These are phyloP conservation scores for Melanopsichium pennsylvanicum DNA, from an alignment of 1,284 basidiomycete genomes.

Conservation along the genomic window DNA sequence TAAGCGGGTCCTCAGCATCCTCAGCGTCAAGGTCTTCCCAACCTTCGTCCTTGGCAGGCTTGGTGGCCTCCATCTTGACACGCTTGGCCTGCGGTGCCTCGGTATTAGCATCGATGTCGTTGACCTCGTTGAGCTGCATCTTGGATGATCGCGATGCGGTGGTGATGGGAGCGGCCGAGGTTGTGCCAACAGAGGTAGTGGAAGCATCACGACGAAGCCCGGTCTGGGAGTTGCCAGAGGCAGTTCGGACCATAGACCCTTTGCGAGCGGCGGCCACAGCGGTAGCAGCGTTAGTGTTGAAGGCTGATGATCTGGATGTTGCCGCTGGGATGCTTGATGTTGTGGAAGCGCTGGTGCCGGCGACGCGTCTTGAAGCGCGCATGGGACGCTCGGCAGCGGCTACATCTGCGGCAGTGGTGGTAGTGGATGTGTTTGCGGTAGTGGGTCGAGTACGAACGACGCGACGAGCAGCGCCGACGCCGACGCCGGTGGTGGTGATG, in stretches of 20 bases:
- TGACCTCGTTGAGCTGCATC: conserved; percentile 34
- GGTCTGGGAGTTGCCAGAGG: conserved; percentile 35
- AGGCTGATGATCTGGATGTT: conserved; percentile 22
- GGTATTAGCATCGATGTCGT: conserved; percentile 39
- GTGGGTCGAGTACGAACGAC: conserved; percentile 38
- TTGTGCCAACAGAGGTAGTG: conserved; percentile 10
- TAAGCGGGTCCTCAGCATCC: conserved; percentile 90
- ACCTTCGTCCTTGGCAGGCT: conserved; percentile 68
- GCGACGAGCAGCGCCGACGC: conserved; percentile 42
- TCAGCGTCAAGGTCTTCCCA: conserved; percentile 91
- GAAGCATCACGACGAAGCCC: conserved; percentile 27
- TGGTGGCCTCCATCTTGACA: conserved; percentile 43
- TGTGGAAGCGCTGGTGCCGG: conserved; percentile 25
- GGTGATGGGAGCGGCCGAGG: background rate
- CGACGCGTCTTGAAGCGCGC: conserved; percentile 34
- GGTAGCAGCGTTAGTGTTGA: conserved; percentile 6
- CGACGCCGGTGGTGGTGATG: conserved; percentile 30
- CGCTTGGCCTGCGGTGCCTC: conserved; percentile 46
- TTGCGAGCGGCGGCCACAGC: conserved; percentile 26
- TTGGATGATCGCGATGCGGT: conserved; percentile 26
- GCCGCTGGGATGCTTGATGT: conserved; percentile 26
- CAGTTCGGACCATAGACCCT: conserved; percentile 36
- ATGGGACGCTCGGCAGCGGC: conserved; percentile 33
- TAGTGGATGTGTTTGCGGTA: conserved; percentile 21
- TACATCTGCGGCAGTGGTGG: conserved; percentile 7